These are phyloP conservation scores for Trichosporon inkin DNA, from an alignment of 1,284 basidiomycete genomes.

Conservation along the genomic window DNA sequence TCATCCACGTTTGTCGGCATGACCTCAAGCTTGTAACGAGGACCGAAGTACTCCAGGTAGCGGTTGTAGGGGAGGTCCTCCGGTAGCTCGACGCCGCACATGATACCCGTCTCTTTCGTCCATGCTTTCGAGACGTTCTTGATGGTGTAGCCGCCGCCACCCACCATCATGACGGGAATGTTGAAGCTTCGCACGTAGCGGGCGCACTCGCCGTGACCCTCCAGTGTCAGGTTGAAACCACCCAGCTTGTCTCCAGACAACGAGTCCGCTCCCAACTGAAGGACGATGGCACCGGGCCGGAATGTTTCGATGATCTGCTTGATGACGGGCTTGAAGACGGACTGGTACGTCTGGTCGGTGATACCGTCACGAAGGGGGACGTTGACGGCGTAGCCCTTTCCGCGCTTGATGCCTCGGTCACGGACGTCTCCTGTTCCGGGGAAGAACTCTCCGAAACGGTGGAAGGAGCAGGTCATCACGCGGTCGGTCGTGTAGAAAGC, in stretches of 20 bases:
- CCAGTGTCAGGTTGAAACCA: slow-evolving; percentile 92
- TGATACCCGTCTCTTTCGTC: slow-evolving; percentile 95
- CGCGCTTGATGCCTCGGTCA: slow-evolving; percentile 78
- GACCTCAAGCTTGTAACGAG: slow-evolving; percentile 89
- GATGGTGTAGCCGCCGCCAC: slow-evolving; percentile 89
- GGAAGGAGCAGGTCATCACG: slow-evolving; percentile 94
- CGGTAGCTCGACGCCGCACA: slow-evolving; percentile 80
- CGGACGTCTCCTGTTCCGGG: slow-evolving; percentile 83
- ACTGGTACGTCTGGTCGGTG: slow-evolving; percentile 68
- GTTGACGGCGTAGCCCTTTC: slow-evolving; percentile 87
- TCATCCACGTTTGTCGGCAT: slow-evolving; percentile 91
- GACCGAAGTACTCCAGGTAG: slow-evolving; percentile 97
- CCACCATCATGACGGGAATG: slow-evolving; percentile 84
- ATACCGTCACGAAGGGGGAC: slow-evolving; percentile 92
- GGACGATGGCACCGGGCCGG: slow-evolving; percentile 79
- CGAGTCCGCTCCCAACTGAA: slow-evolving; percentile 96
- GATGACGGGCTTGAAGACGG: slow-evolving; percentile 85
- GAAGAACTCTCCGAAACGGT: slow-evolving; percentile 96
- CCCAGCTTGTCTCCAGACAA: slow-evolving; percentile 93
- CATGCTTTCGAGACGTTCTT: slow-evolving; percentile 93
- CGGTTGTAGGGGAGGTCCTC: slow-evolving; percentile 88
- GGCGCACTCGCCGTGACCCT: slow-evolving; percentile 84
- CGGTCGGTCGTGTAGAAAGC: slow-evolving; percentile 97
- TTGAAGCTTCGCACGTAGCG: slow-evolving; percentile 78
- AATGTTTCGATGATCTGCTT: slow-evolving; percentile 85